Percentiles rank a stretch among this genome's conserved stretches.
phyloP scores from a whole-genome alignment of 257 asterid genomes.

The Jaltomata sinuosa region DNA sequence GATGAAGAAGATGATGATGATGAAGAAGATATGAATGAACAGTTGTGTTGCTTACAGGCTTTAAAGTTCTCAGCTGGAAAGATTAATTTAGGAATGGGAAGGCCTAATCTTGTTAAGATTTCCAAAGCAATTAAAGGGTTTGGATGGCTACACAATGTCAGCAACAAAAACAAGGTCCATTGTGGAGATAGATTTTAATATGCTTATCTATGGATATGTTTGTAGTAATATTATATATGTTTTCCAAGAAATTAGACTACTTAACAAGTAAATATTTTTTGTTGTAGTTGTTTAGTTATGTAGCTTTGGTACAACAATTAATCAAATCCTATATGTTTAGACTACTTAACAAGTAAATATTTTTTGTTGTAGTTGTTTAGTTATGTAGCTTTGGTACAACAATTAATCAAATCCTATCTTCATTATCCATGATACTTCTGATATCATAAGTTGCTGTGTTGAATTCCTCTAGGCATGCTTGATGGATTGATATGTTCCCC shows the following conservation, averaged over 20 bases:
- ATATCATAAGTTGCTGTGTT: not conserved
- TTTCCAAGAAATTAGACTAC: not conserved
- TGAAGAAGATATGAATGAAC: conserved; percentile 17
- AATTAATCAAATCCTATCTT: not conserved
- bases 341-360: conserved; percentile 14
- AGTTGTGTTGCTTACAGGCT: conserved; percentile 73
- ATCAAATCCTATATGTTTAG: not conserved
- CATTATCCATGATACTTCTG: not conserved
- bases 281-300: not conserved
- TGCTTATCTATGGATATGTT: not conserved
- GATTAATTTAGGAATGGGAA: conserved; percentile 71
- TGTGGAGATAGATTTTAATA: conserved; percentile 31
- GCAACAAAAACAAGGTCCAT: conserved; percentile 75
- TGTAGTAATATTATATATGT: not conserved
- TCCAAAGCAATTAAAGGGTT: conserved; percentile 75
- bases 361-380: not conserved
- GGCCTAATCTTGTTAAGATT: conserved; percentile 61
- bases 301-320: not conserved
- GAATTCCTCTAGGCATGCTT: not conserved
- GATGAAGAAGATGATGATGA: conserved; percentile 6
- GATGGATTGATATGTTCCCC: not conserved
- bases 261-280: conserved; percentile 19
- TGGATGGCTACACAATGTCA: conserved; percentile 69
- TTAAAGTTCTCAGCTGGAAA: conserved; percentile 68
- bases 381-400: not conserved